Evolutionary conservation across 148 eudicot genomes (phyloP).

Genomic region (Nepenthes gracilis): DNA sequence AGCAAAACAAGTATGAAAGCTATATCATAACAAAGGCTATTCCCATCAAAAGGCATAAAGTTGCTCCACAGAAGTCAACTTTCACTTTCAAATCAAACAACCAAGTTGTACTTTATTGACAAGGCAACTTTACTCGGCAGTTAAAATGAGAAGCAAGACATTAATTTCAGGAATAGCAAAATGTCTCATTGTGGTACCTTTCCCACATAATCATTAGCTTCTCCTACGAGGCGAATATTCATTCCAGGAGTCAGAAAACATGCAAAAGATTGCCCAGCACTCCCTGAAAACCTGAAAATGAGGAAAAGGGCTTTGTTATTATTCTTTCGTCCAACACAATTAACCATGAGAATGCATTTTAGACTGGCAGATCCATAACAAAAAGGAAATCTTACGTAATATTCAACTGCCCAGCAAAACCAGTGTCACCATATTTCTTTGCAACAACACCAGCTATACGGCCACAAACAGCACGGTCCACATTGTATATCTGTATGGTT

Average conservation of each 20-base stretch:
- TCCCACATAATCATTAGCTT: slow-evolving; percentile 97
- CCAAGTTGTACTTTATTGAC: no score
- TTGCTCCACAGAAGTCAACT: no score
- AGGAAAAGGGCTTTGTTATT: background rate
- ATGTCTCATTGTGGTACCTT: slow-evolving; percentile 40
- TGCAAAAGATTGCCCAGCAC: slow-evolving; percentile 96
- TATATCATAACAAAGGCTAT: no score
- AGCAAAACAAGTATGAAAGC: background rate
- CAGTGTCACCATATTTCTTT: slow-evolving; percentile 96
- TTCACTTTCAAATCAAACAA: no score
- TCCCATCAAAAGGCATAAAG: no score
- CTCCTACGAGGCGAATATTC: slow-evolving; percentile 90
- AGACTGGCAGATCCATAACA: background rate
- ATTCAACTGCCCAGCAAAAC: slow-evolving; percentile 97
- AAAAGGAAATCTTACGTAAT: slow-evolving; percentile 45
- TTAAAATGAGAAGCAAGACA: background rate
- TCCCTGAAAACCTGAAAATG: slow-evolving; percentile 66
- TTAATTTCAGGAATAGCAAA: background rate
- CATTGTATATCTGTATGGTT: slow-evolving; percentile 64
- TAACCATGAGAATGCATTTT: background rate
- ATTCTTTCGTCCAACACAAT: background rate
- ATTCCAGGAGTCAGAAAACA: slow-evolving; percentile 96
- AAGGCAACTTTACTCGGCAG: no score
- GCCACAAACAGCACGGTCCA: slow-evolving; percentile 97
- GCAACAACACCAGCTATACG: slow-evolving; percentile 93